Conservation (phyloP, 2,329 filamentous ascomycete species). For the Pseudogymnoascus sp. region DNA sequence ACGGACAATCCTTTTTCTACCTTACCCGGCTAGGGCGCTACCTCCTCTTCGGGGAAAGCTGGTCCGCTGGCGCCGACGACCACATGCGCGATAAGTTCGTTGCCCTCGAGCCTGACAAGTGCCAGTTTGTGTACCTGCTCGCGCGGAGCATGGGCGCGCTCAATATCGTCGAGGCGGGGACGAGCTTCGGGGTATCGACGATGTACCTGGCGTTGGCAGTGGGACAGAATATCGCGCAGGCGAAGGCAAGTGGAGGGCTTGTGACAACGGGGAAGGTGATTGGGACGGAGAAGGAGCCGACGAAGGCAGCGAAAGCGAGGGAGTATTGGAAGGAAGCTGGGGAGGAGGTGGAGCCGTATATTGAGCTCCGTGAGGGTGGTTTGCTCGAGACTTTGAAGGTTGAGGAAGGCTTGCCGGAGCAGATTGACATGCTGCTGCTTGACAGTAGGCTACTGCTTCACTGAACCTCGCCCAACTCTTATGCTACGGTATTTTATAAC, state of each 20-base stretch:
- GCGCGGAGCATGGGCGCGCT: slow-evolving; percentile 39
- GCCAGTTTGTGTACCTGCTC: slow-evolving; percentile 46
- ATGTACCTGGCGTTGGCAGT: slow-evolving; percentile 54
- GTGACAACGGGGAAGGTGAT: slow-evolving; percentile 40
- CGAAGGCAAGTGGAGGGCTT: slow-evolving; percentile 17
- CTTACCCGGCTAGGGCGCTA: slow-evolving; percentile 16
- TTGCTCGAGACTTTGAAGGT: slow-evolving; percentile 46
- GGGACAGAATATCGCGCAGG: slow-evolving; percentile 34
- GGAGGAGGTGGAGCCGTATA: slow-evolving; percentile 35
- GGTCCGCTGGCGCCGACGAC: slow-evolving; percentile 25
- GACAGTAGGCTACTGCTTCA: slow-evolving; percentile 45
- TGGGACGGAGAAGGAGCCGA: slow-evolving; percentile 50
- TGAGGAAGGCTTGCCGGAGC: slow-evolving; percentile 33
- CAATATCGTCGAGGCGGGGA: slow-evolving; percentile 51
- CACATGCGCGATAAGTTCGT: slow-evolving; percentile 49
- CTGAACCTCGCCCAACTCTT: neutral
- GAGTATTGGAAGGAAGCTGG: slow-evolving; percentile 46
- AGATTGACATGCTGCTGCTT: slow-evolving; percentile 46
- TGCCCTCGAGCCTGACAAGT: slow-evolving; percentile 51
- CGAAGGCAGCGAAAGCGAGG: slow-evolving; percentile 44
- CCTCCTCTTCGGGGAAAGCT: slow-evolving; percentile 17
- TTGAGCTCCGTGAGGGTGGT: slow-evolving; percentile 51
- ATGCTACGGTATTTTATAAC: neutral
- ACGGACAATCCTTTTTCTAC: neutral
- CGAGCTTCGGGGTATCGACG: slow-evolving; percentile 52